Evolutionary conservation across 768 basidiomycete species (phyloP).

Genomic region (Mycena sanguinolenta): DNA sequence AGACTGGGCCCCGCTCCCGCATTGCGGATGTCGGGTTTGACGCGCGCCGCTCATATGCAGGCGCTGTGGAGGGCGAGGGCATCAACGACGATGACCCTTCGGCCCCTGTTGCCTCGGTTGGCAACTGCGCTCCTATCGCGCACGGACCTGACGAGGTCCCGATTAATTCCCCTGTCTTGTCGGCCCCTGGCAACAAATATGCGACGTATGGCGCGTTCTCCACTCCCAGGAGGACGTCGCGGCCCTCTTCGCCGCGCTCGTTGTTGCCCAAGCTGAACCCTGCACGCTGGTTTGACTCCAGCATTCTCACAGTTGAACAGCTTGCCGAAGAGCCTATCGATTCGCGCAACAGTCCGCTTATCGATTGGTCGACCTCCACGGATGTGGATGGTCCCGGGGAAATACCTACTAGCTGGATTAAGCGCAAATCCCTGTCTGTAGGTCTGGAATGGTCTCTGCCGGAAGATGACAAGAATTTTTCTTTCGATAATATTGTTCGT

Average conservation of each 20-base stretch:
- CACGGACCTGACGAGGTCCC: too few relatives aligned
- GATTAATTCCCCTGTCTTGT: too few relatives aligned
- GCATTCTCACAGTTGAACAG: background rate
- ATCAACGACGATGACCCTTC: background rate
- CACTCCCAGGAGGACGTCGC: background rate
- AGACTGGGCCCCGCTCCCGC: too few relatives aligned
- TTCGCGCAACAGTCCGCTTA: background rate
- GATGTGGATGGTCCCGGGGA: slow-evolving; percentile 3
- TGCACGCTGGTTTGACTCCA: background rate
- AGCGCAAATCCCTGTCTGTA: background rate
- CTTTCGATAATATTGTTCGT: background rate
- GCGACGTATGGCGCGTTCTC: background rate
- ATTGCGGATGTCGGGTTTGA: too few relatives aligned
- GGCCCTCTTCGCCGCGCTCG: background rate
- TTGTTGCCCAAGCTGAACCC: background rate
- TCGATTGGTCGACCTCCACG: background rate
- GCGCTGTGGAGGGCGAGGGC: background rate
- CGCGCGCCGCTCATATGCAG: background rate
- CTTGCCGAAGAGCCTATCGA: background rate
- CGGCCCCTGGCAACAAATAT: too few relatives aligned
- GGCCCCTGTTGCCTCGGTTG: background rate
- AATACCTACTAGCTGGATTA: background rate
- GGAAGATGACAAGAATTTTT: background rate
- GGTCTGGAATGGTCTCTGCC: background rate
- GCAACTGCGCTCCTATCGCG: too few relatives aligned